phyloP scores from a whole-genome alignment of 192 early-diverging fungal species.

The Coemansia interrupta region DNA sequence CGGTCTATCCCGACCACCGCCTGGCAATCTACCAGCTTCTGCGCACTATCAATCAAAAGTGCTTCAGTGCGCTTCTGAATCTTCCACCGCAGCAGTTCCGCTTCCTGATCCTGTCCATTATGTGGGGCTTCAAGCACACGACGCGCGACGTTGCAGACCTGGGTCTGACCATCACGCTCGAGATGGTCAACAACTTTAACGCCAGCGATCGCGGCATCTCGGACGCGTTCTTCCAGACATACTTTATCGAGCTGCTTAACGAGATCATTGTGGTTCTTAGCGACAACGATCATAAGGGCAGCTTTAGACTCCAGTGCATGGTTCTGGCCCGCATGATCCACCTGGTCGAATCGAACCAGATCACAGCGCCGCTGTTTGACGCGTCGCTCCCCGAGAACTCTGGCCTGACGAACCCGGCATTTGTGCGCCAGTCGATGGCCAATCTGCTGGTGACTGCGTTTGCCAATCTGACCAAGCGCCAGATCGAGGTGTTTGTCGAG shows the following conservation, averaged over 20 bases:
- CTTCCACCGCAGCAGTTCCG: constrained; percentile 84
- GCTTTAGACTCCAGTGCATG: constrained; percentile 88
- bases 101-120: constrained; percentile 89
- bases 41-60: constrained; percentile 83
- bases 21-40: constrained; percentile 91
- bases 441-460: constrained; percentile 84
- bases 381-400: constrained; percentile 68
- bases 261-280: constrained; percentile 97
- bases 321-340: constrained; percentile 89
- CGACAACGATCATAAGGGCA: constrained; percentile 95
- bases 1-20: constrained; percentile 96
- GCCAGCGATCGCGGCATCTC: constrained; percentile 68
- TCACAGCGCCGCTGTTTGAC: constrained; percentile 86
- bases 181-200: constrained; percentile 85
- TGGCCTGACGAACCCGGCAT: constrained; percentile 74
- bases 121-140: constrained; percentile 99
- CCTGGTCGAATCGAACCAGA: constrained; percentile 74
- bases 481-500: constrained; percentile 82
- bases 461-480: constrained; percentile 81
- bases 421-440: constrained; percentile 79
- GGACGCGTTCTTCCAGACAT: constrained; percentile 87
- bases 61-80: constrained; percentile 88
- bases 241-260: constrained; percentile 86
- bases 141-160: constrained; percentile 95
- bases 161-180: constrained; percentile 81